These are phyloP conservation scores for Sphaerosporella brunnea DNA, from an alignment of 495 filamentous ascomycete species.

Conservation along the genomic window DNA sequence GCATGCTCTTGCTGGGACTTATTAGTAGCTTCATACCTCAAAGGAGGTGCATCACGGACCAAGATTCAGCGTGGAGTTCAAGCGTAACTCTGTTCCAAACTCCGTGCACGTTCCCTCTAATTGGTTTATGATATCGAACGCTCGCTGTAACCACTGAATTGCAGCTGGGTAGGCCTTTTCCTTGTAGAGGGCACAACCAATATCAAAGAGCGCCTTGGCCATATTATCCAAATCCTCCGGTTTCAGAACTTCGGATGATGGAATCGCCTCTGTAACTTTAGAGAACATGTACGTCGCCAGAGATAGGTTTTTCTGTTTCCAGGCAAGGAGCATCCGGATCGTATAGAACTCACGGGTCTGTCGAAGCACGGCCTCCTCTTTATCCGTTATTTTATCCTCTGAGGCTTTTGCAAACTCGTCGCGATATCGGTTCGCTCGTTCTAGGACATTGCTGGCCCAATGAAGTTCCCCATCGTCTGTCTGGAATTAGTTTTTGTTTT, in stretches of 20 bases:
- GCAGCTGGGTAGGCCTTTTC: slow-evolving; percentile 38
- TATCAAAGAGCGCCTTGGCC: slow-evolving; percentile 54
- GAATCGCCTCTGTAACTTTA: slow-evolving; percentile 32
- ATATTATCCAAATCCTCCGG: slow-evolving; percentile 41
- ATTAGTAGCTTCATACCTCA: too few species aligned
- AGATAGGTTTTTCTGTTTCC: slow-evolving; percentile 50
- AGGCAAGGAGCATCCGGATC: slow-evolving; percentile 50
- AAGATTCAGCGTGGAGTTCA: slow-evolving; percentile 46
- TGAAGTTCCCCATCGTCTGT: slow-evolving; percentile 32
- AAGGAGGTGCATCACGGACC: too few species aligned
- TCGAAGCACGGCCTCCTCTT: slow-evolving; percentile 25
- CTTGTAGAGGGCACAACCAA: slow-evolving; percentile 43
- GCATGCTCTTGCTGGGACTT: slow-evolving; percentile 9
- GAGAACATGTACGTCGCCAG: slow-evolving; percentile 62
- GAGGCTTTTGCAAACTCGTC: slow-evolving; percentile 33
- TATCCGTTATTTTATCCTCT: slow-evolving; percentile 10
- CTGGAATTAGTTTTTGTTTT: too few species aligned
- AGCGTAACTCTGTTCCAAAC: slow-evolving; percentile 43
- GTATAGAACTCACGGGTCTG: slow-evolving; percentile 50
- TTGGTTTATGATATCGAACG: slow-evolving; percentile 39
- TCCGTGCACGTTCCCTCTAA: slow-evolving; percentile 39
- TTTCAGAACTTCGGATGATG: slow-evolving; percentile 28
- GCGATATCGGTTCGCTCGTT: slow-evolving; percentile 46
- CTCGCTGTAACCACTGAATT: slow-evolving; percentile 56
- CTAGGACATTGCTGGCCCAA: slow-evolving; percentile 40